Evolutionary conservation across 345 rosid species (phyloP).

Genomic region (Brassica juncea): DNA sequence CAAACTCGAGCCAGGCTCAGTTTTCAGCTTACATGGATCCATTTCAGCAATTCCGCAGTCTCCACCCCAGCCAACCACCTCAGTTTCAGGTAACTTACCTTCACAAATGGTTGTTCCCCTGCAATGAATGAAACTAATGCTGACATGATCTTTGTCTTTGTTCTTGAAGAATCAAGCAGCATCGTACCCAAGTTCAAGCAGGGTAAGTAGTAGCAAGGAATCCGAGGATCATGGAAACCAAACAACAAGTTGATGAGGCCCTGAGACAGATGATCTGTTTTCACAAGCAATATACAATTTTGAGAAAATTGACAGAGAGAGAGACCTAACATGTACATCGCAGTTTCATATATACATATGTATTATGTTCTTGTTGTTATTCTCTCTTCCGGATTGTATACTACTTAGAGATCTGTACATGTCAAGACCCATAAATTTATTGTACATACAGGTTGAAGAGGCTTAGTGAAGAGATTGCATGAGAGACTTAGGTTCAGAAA

Average conservation of each 20-base stretch:
- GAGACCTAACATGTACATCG: slow-evolving; percentile 24
- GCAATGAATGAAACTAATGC: background rate
- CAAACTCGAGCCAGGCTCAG: slow-evolving; percentile 46
- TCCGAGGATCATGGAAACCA: slow-evolving; percentile 47
- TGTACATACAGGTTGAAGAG: slow-evolving; percentile 19
- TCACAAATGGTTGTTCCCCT: background rate
- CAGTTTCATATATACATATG: background rate
- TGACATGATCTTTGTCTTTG: background rate
- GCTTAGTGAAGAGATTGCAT: background rate
- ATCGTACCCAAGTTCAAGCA: slow-evolving; percentile 56
- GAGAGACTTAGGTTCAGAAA: background rate
- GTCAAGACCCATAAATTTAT: background rate
- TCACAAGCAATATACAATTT: slow-evolving; percentile 29
- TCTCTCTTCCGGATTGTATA: slow-evolving; percentile 2
- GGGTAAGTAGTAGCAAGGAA: slow-evolving; percentile 56
- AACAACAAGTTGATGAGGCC: slow-evolving; percentile 21
- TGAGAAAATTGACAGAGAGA: slow-evolving; percentile 26
- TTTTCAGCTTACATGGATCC: slow-evolving; percentile 58
- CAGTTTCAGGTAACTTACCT: slow-evolving; percentile 53
- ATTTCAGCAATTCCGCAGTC: slow-evolving; percentile 63
- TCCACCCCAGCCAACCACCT: slow-evolving; percentile 59
- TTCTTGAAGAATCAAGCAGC: slow-evolving; percentile 54
- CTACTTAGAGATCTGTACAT: slow-evolving; percentile 25
- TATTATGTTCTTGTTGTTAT: background rate
- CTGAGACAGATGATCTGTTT: slow-evolving; percentile 6